Evolutionary conservation across 2,329 filamentous ascomycete genomes (phyloP), one percentile per base, ranked within the genome.

Genomic region (Botrytis hyacinthi): DNA sequence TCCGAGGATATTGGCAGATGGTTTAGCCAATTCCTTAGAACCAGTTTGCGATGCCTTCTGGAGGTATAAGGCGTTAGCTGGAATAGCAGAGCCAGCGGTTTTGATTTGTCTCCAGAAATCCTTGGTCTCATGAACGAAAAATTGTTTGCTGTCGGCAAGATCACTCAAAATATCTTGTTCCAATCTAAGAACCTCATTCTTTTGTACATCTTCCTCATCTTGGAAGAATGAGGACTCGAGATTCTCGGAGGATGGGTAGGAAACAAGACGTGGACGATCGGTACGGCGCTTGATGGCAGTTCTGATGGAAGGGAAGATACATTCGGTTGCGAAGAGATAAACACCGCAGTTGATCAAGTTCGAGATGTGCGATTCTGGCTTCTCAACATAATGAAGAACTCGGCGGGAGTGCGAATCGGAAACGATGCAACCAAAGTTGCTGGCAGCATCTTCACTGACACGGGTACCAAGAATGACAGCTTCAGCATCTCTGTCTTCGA

Each of bases 61-160:
- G 72, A 99, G 90, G 84, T 99, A 99, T 48, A 99, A 89, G 22
- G 96, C 96, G 81, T 98, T 98, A 76, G 96, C 96, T 26, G 96
- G 96, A 42, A 99, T 94, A 68, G 96, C 96, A 9, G 95, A 98
- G 74, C 96, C 96, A 74, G 96, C 96, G 2, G 96, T 98, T 89
- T 99, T 99, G 89, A 99, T 98, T 87, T 99, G 96, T 79, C 96
- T 94, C 96, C 96, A 99, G 84, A 99, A 99, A 83, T 98, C 96
- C 86, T 97, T 97, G 77, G 95, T 98, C 86, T 99, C 96, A 83
- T 97, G 93, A 46, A 98, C 96, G 84, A 94, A 98, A 87, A 99
- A 99, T 83, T 96, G 93, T 85, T 97, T 96, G 88, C 90, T 97
- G 84, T 98, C 96, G 75, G 96, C 95, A 80, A 98, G 90, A 81